Conservation (phyloP, 768 basidiomycete species). For the Clitopilus hobsonii region DNA sequence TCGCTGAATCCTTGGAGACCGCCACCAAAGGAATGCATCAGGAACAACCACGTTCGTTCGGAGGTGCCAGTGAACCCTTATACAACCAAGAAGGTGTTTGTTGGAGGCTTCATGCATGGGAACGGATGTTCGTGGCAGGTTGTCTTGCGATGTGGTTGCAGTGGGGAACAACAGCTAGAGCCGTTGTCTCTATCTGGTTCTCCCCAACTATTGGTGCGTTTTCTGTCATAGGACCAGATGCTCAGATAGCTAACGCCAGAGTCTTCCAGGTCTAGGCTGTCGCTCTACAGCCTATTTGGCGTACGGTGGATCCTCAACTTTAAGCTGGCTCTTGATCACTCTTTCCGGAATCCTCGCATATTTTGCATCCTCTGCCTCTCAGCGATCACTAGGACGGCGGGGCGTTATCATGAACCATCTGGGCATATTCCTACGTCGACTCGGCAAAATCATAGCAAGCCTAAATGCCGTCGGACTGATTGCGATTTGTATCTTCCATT, state of each 20-base stretch:
- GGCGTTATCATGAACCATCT: not conserved
- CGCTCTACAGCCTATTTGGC: slow-evolving; percentile 25
- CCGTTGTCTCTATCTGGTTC: slow-evolving; percentile 19
- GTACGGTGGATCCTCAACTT: slow-evolving; percentile 25
- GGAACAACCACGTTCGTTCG: too few relatives aligned
- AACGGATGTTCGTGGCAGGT: slow-evolving; percentile 16
- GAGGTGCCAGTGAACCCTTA: too few relatives aligned
- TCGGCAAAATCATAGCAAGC: slow-evolving; percentile 23
- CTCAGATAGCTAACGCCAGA: too few relatives aligned
- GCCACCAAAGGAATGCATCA: slow-evolving; percentile 1
- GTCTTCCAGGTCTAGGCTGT: slow-evolving; percentile 25
- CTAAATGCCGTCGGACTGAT: slow-evolving; percentile 28
- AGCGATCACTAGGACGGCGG: too few relatives aligned
- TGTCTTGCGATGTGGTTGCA: slow-evolving; percentile 18
- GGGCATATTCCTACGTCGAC: slow-evolving; percentile 21
- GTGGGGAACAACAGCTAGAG: slow-evolving; percentile 24
- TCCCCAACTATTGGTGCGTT: slow-evolving; percentile 20
- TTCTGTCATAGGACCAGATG: too few relatives aligned
- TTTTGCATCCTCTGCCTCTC: slow-evolving; percentile 14
- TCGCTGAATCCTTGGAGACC: slow-evolving; percentile 8
- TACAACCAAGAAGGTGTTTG: too few relatives aligned
- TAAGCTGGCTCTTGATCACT: slow-evolving; percentile 26
- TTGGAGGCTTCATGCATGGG: too few relatives aligned
- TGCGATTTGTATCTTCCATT: slow-evolving; percentile 24
- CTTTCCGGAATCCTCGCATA: slow-evolving; percentile 24